Evolutionary conservation across 192 early-diverging fungal species (phyloP).

Genomic region (Coemansia umbellata): DNA sequence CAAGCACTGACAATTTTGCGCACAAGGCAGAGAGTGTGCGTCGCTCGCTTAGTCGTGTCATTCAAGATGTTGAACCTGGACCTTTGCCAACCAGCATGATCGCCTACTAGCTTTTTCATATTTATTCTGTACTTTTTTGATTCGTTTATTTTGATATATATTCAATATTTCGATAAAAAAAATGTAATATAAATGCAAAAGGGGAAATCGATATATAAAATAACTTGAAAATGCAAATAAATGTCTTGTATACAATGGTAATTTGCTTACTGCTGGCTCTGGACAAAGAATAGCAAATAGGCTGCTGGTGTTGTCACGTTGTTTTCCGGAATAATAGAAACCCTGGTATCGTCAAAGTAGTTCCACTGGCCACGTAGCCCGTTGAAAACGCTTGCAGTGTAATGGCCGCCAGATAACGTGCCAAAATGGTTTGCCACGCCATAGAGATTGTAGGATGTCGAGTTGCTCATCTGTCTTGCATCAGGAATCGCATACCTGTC

Average conservation of each 20-base stretch:
- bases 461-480: neutral
- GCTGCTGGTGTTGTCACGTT: constrained; percentile 41
- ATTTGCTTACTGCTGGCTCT: constrained; percentile 7
- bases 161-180: neutral
- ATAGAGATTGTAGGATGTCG: constrained; percentile 71
- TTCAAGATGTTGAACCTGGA: constrained; percentile 11
- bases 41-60: constrained; percentile 31
- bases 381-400: constrained; percentile 68
- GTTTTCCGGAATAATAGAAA: constrained; percentile 32
- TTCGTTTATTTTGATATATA: too few relatives aligned
- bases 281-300: constrained; percentile 48
- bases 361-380: constrained; percentile 68
- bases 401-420: constrained; percentile 71
- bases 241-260: too few relatives aligned
- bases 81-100: constrained; percentile 40
- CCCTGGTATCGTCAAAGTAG: constrained; percentile 82
- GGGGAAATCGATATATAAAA: neutral
- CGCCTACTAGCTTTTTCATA: constrained; percentile 20
- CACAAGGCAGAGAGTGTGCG: constrained; percentile 31
- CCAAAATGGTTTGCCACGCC: constrained; percentile 82
- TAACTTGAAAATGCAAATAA: too few relatives aligned
- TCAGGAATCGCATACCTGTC: constrained; percentile 50
- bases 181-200: neutral
- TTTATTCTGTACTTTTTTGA: too few relatives aligned
- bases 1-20: constrained; percentile 9